phyloP scores from a whole-genome alignment of 805 yeast species.

The Ogataea neopini region DNA sequence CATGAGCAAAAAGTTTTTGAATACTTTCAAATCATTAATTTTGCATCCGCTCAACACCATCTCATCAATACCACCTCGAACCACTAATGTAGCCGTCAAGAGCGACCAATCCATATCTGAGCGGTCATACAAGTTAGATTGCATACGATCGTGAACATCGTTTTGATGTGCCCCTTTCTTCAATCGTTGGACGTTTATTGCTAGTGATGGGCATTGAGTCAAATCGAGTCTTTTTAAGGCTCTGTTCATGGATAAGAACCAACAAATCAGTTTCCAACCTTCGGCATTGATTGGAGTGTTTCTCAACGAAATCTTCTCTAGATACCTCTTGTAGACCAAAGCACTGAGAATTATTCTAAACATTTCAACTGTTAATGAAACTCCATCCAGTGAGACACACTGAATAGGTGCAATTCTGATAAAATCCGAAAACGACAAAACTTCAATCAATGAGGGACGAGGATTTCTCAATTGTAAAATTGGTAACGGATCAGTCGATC shows the following conservation, averaged over 20 bases:
- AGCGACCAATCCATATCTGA: conserved; percentile 83
- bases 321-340: conserved; percentile 59
- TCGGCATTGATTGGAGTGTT: conserved; percentile 71
- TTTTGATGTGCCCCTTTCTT: conserved; percentile 29
- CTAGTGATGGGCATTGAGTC: conserved; percentile 62
- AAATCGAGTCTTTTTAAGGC: conserved; percentile 62
- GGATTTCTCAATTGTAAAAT: conserved; percentile 76
- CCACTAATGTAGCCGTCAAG: conserved; percentile 65
- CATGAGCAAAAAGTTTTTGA: conserved; percentile 53
- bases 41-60: conserved; percentile 77
- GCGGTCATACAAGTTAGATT: conserved; percentile 53
- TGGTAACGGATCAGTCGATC: conserved; percentile 73
- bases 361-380: conserved; percentile 72
- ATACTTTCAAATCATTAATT: conserved; percentile 53
- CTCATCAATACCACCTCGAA: conserved; percentile 78
- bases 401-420: conserved; percentile 81
- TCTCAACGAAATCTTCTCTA: conserved; percentile 73
- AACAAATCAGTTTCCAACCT: conserved; percentile 81
- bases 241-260: conserved; percentile 66
- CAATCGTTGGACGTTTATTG: conserved; percentile 44
- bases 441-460: conserved; percentile 85
- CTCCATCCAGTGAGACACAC: conserved; percentile 77
- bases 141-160: conserved; percentile 41
- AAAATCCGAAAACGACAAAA: conserved; percentile 86
- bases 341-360: conserved; percentile 71